Evolutionary conservation across 2,329 filamentous ascomycete species (phyloP), one percentile per base, ranked within the genome.

Genomic region (Metarhizium rileyi): DNA sequence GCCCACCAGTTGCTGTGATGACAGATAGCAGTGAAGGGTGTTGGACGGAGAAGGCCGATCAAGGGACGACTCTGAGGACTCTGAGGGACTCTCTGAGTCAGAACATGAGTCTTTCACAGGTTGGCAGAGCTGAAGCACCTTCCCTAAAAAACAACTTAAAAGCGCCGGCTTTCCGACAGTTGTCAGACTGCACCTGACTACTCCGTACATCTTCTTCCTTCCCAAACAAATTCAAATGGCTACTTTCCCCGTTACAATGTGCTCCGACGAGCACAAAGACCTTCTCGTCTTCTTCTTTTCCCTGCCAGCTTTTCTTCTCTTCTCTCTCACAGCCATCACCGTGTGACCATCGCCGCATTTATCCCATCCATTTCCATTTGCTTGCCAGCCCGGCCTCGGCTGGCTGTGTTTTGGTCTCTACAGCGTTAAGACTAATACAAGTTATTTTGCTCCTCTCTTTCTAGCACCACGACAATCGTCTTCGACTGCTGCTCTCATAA

Each of bases 401-500:
- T 30, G 44, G 44, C 23, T 44, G 22, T 40, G 23, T 25, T 18
- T 16, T 30, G 44, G 23, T 25, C 16, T 40, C 44, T 14, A 4
- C 42, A 47, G 38, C 4, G 9, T 42, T 25, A 26, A 14, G 8
- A 25, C 20, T 42, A 20, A 14, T 12, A 38, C 40, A 38, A 14
- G 10, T 35, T 9, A 38, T n/a, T 18, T 23, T 18, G 42, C 12
- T 42, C 22, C 18, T 10, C 28, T 14, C 6, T 23, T 25, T 42
- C 10, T 42, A 5, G 6, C 12, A 5, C 12, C 22, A 16, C 12
- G 22, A 14, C 22, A 36, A 14, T 25, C 16, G 4, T 23, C 20
- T 25, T 9, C 38, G 18, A 20, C 22, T 25, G 8, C 20, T 22
- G 5, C 9, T 25, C 36, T 40, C 53, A 49, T 27, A 28, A 67